Conservation (phyloP, 805 yeast species). For the Candida sphagnicola region DNA sequence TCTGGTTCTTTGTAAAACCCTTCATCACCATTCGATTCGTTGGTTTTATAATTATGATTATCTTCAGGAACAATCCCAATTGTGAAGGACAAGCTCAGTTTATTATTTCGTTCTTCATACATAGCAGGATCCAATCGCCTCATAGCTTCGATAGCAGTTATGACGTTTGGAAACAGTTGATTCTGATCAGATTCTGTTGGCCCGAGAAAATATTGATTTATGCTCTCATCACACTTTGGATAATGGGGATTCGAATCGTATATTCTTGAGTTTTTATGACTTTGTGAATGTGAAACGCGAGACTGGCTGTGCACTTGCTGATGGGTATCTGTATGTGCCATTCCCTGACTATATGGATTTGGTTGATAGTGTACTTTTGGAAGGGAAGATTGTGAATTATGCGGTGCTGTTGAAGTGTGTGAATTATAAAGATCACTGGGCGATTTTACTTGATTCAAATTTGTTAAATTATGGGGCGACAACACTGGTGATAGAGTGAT, state of each 20-base stretch:
- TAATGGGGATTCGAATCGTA: slow-evolving; percentile 16
- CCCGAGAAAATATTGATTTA: slow-evolving; percentile 69
- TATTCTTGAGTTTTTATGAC: slow-evolving; percentile 4
- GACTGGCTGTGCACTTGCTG: background rate
- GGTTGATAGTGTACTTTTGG: background rate
- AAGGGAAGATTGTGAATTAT: background rate
- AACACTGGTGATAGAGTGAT: slow-evolving; percentile 30
- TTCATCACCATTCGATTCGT: slow-evolving; percentile 12
- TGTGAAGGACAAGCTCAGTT: slow-evolving; percentile 44
- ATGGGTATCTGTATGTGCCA: background rate
- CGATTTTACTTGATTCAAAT: slow-evolving; percentile 4
- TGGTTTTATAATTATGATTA: slow-evolving; percentile 17
- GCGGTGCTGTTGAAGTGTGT: background rate
- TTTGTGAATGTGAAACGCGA: background rate
- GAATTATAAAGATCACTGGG: background rate
- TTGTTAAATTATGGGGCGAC: slow-evolving; percentile 25
- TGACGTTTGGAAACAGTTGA: slow-evolving; percentile 58
- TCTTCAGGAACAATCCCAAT: slow-evolving; percentile 43
- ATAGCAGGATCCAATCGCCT: slow-evolving; percentile 38
- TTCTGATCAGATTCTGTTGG: slow-evolving; percentile 37
- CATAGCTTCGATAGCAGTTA: slow-evolving; percentile 39
- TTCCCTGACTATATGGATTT: background rate
- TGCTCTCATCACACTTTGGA: slow-evolving; percentile 52
- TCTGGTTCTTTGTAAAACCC: slow-evolving; percentile 54
- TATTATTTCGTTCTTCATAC: slow-evolving; percentile 33